Conservation (phyloP, 1,284 basidiomycete species). For the Ceraceosorus bombacis region DNA sequence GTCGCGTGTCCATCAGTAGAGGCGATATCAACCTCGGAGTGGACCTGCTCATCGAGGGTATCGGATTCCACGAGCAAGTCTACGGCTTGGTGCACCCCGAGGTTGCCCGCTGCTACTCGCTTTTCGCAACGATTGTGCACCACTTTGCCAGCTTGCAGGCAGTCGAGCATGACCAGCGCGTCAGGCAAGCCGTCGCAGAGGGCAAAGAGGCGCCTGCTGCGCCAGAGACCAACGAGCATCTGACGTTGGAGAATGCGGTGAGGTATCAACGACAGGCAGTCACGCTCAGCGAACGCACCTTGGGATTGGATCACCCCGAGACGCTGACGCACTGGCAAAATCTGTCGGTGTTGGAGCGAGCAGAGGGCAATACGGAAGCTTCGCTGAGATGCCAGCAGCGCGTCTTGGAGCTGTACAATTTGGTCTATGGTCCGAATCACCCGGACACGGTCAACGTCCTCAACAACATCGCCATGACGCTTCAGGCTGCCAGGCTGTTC, state of each 20-base stretch:
- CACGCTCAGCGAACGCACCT: constrained; percentile 55
- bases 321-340: constrained; percentile 57
- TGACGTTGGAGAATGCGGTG: constrained; percentile 51
- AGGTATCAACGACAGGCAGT: constrained; percentile 56
- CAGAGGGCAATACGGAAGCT: constrained; percentile 48
- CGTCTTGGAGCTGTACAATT: constrained; percentile 53
- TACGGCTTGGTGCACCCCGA: constrained; percentile 57
- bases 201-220: constrained; percentile 23
- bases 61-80: constrained; percentile 57
- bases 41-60: constrained; percentile 55
- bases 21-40: constrained; percentile 53
- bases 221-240: constrained; percentile 43
- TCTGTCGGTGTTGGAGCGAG: constrained; percentile 56
- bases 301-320: constrained; percentile 55
- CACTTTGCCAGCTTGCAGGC: constrained; percentile 26
- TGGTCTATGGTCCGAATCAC: constrained; percentile 55
- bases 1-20: constrained; percentile 52
- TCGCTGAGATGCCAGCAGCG: constrained; percentile 54
- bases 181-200: constrained; percentile 29
- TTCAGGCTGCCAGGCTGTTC: constrained; percentile 37
- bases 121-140: constrained; percentile 53
- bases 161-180: constrained; percentile 24
- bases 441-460: constrained; percentile 53
- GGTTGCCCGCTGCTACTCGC: constrained; percentile 54
- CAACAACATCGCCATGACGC: constrained; percentile 46